Evolutionary conservation across 2,329 filamentous ascomycete genomes (phyloP), one percentile per base, ranked within the genome.

Genomic region (Alternaria burnsii): DNA sequence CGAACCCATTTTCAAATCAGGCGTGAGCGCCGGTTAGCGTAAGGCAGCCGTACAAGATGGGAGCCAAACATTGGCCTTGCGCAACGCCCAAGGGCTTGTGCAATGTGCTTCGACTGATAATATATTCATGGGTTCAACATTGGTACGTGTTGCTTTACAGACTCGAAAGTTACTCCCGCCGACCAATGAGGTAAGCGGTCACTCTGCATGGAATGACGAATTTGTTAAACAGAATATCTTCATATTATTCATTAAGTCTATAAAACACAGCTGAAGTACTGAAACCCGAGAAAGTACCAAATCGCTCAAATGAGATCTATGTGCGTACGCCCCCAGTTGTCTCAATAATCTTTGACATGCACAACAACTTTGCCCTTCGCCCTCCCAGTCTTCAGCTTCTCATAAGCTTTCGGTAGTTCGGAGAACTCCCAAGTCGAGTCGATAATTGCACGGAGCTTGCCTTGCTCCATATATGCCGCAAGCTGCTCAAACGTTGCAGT

Each of bases 281-380:
- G 1, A 7, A 11, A 9, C 16, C n/a, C 14, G 10, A 26, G n/a
- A 2, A 36, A 16, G 9, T 8, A 26, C 20, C 34, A 11, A 20
- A 5, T 8, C 55, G 18, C 14, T 47, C 2, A 26, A 47, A 47
- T 0, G 9, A 26, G 9, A 12, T 36, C 46, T 38, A 50, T 6
- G 2, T 10, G 36, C n/a, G 7, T n/a, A 24, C n/a, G 32, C 11
- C 3, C 24, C 12, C 18, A 9, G 2, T 8, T 26, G 3, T 10
- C 41, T 54, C 20, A 54, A 6, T 34, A 26, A 3, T 36, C 20
- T 20, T 58, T 58, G 4, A 69, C 62, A 36, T 66, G 63, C 24
- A 80, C 70, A 12, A 89, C 79, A 61, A 90, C 73, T 76, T 89
- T 90, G 0, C 88, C 88, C 54, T 75, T 82, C 1, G 83, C 80